Evolutionary conservation across 2,329 filamentous ascomycete species (phyloP).

Genomic region (Colletotrichum scovillei): DNA sequence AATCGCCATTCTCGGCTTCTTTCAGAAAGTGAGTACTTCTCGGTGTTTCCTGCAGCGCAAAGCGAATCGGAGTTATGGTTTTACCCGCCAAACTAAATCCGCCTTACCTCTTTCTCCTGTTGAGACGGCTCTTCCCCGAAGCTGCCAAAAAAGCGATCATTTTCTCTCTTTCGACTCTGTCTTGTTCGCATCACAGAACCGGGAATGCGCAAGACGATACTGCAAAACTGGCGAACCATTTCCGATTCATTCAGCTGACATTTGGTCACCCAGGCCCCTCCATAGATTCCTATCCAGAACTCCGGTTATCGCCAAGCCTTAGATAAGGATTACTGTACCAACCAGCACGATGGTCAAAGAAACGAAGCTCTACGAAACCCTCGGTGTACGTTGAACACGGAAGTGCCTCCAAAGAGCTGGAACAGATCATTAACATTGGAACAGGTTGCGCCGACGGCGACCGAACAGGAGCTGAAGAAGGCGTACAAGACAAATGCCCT

Average conservation of each 20-base stretch:
- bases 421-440: not conserved
- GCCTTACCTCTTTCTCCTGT: not conserved
- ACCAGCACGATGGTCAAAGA: constrained; percentile 76
- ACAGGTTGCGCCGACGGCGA: constrained; percentile 81
- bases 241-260: constrained; percentile 14
- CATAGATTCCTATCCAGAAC: constrained; percentile 17
- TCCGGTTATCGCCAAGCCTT: constrained; percentile 10
- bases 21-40: constrained; percentile 7
- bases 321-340: constrained; percentile 24
- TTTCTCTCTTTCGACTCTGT: not conserved
- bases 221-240: not conserved
- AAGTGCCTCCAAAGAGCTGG: not conserved
- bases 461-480: constrained; percentile 90
- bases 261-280: constrained; percentile 14
- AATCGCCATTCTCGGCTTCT: constrained; percentile 4
- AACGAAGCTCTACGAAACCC: constrained; percentile 81
- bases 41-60: not conserved
- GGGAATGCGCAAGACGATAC: not conserved
- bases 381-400: constrained; percentile 70
- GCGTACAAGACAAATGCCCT: constrained; percentile 87
- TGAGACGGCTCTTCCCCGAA: not conserved
- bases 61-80: not conserved
- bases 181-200: not conserved
- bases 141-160: not conserved
- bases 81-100: not conserved